Base-by-base conservation (phyloP, 202 grass and related monocot genomes). In the Cymbopogon flexuosus region DNA sequence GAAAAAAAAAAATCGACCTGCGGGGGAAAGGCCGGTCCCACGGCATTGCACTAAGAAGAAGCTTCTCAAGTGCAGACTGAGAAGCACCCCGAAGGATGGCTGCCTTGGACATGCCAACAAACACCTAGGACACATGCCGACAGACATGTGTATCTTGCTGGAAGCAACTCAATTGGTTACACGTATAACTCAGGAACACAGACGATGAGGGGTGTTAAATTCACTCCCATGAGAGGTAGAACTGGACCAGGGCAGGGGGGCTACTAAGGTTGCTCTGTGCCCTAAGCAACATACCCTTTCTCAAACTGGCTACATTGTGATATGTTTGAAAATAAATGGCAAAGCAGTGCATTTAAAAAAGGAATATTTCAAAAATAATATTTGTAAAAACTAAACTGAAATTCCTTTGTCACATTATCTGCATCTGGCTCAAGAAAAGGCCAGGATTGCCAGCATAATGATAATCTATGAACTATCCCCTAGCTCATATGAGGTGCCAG, bases 401-500 rank as follows among this genome's bases (percentile, higher is more conserved):
- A 71, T 81, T 77, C 41, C 22, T 64, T 73, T 67, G 8, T 72
- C 71, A 61, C 23, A 29, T 49, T 36, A 39, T 58, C 11, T 79
- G 30, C 27, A 82, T 70, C 76, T 81, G 11, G 42, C 10, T 82
- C 65, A 64, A 47, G 22, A 76, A 76, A 75, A 84, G 60, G 29
- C 31, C 31, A 61, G 62, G 2, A 59, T 23, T 74, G 14, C 27
- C 47, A 74, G 45, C 36, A 73, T 74, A 80, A 33, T 60, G 60
- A 75, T 86, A 80, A 80, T 65, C 42, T 70, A 88, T 60, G 6
- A 73, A 67, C 18, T 75, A 31, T 54, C 22, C 41, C 52, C 51
- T 66, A 29, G 13, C 37, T 70, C 39, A 80, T 67, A 62, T 70
- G 19, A 76, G 66, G 40, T 67, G 31, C 33, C 65, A 87, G 54